These are phyloP conservation scores for Leccinum boreale DNA, from an alignment of 768 basidiomycete genomes.

Conservation along the genomic window DNA sequence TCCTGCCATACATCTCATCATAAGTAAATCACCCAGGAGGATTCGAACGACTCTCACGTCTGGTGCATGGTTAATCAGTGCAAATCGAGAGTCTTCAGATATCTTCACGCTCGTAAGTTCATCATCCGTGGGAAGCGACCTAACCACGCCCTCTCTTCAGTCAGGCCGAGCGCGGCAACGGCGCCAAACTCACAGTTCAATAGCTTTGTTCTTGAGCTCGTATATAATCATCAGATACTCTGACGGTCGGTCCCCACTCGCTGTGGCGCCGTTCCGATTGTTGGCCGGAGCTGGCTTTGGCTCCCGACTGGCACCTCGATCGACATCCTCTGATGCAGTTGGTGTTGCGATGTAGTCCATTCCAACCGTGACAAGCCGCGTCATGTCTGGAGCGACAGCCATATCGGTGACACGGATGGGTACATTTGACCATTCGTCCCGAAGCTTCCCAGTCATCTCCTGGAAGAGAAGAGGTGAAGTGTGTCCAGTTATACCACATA, in stretches of 20 bases:
- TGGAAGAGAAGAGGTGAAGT: slow-evolving; percentile 32
- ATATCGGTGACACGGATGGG: slow-evolving; percentile 85
- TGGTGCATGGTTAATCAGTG: slow-evolving; percentile 83
- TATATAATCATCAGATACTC: slow-evolving; percentile 75
- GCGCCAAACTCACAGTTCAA: slow-evolving; percentile 57
- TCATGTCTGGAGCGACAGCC: slow-evolving; percentile 80
- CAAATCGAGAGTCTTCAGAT: slow-evolving; percentile 81
- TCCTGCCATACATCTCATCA: slow-evolving; percentile 52
- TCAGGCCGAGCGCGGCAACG: slow-evolving; percentile 8
- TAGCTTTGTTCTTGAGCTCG: slow-evolving; percentile 64
- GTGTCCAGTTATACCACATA: not conserved
- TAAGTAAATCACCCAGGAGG: slow-evolving; percentile 5
- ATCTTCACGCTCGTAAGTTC: slow-evolving; percentile 88
- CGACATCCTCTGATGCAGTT: slow-evolving; percentile 10
- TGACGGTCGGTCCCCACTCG: slow-evolving; percentile 36
- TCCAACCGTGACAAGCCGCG: slow-evolving; percentile 82
- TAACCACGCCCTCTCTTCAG: slow-evolving; percentile 25
- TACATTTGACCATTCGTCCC: slow-evolving; percentile 64
- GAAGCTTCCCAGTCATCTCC: slow-evolving; percentile 72
- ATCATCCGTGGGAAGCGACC: slow-evolving; percentile 64
- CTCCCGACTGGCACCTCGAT: slow-evolving; percentile 36
- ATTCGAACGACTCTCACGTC: slow-evolving; percentile 53
- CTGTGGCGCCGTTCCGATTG: slow-evolving; percentile 32
- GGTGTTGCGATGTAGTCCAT: slow-evolving; percentile 44
- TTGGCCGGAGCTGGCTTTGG: slow-evolving; percentile 29